A percentile compares a stretch with the other conserved stretches of the same genome.
These are phyloP conservation scores for Arthrobotrys megalospora DNA, from an alignment of 2,329 filamentous ascomycete species.

Conservation along the genomic window DNA sequence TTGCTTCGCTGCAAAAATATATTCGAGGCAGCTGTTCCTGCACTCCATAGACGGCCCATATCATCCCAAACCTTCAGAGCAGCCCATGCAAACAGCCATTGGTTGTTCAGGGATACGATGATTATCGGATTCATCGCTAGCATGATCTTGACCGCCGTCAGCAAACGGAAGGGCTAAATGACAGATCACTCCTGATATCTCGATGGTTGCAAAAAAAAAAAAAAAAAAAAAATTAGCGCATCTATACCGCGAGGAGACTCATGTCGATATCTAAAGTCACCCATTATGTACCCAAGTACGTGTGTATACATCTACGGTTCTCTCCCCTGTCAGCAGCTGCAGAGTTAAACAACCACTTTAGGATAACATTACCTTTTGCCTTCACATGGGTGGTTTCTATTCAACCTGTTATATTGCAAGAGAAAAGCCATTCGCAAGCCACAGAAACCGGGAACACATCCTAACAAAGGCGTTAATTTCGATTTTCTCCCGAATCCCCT, in stretches of 20 bases:
- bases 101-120: background rate
- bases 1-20: background rate
- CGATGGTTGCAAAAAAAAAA: no score
- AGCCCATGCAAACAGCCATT: background rate
- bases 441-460: background rate
- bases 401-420: slow-evolving; percentile 25
- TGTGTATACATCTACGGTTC: slow-evolving; percentile 1
- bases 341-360: slow-evolving; percentile 24
- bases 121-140: slow-evolving; percentile 1
- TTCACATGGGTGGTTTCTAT: background rate
- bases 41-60: background rate
- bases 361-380: slow-evolving; percentile 44
- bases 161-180: background rate
- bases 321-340: background rate
- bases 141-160: slow-evolving; percentile 15
- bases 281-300: slow-evolving; percentile 2
- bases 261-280: background rate
- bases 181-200: no score
- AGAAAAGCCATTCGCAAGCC: slow-evolving; percentile 50
- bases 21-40: background rate
- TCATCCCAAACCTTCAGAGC: slow-evolving; percentile 5
- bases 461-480: slow-evolving; percentile 12
- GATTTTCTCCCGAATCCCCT: slow-evolving; percentile 36
- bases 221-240: no score
- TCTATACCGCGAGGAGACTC: background rate